phyloP scores from a whole-genome alignment of 495 filamentous ascomycete species.

The Saxophila tyrrhenica region DNA sequence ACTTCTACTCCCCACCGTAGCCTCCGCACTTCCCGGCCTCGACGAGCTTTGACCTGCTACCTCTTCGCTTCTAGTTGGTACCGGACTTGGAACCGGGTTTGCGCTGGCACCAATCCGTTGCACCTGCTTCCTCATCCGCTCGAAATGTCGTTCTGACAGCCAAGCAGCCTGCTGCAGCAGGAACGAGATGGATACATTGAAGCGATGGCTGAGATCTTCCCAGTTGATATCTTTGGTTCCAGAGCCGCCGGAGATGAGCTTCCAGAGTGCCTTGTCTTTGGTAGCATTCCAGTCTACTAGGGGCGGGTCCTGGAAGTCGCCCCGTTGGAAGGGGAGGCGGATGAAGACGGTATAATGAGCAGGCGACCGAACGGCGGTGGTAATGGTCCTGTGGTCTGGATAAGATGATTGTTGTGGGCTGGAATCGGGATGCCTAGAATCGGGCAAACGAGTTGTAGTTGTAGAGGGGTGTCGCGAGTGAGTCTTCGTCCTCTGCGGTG shows the following conservation, averaged over 20 bases:
- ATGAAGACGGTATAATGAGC: constrained; percentile 65
- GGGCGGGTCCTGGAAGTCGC: constrained; percentile 81
- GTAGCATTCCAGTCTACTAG: constrained; percentile 63
- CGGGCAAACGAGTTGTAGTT: background rate
- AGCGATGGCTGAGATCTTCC: constrained; percentile 31
- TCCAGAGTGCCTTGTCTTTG: constrained; percentile 87
- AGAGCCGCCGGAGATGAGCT: constrained; percentile 62
- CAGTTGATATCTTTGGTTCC: constrained; percentile 42
- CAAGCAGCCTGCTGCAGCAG: constrained; percentile 89
- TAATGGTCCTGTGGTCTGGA: background rate
- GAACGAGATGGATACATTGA: constrained; percentile 74
- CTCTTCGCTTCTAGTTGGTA: background rate
- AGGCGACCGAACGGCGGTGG: constrained; percentile 14
- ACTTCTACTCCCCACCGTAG: background rate
- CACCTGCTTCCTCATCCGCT: constrained; percentile 84
- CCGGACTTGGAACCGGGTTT: no score
- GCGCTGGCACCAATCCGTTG: constrained; percentile 47
- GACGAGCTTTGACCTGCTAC: background rate
- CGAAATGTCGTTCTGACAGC: constrained; percentile 84
- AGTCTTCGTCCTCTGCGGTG: constrained; percentile 1
- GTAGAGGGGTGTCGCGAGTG: constrained; percentile 6
- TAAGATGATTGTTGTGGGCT: background rate
- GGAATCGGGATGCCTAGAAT: no score
- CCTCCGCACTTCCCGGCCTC: background rate
- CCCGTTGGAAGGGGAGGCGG: constrained; percentile 74